These are phyloP conservation scores for Nemania serpens DNA, from an alignment of 2,329 filamentous ascomycete species.

Conservation along the genomic window DNA sequence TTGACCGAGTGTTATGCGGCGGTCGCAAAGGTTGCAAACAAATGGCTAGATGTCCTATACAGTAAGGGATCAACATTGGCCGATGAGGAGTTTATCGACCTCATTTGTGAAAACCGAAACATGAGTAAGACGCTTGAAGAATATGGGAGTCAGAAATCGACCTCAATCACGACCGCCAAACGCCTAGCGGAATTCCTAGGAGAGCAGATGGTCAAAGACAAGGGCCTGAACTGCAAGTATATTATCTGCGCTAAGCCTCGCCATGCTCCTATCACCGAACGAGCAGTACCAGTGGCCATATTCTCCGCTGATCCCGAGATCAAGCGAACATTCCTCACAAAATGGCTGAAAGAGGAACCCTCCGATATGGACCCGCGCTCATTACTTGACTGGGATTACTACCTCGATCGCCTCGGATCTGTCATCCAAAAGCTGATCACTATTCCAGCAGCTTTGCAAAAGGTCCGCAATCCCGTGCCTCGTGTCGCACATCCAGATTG, in stretches of 20 bases:
- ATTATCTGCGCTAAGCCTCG: constrained; percentile 90
- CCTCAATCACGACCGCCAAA: constrained; percentile 97
- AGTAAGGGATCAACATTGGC: constrained; percentile 86
- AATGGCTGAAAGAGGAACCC: constrained; percentile 95
- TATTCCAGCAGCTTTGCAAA: constrained; percentile 94
- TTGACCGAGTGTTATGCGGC: constrained; percentile 86
- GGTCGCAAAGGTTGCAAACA: constrained; percentile 92
- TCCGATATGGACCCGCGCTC: constrained; percentile 86
- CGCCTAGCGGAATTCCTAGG: constrained; percentile 94
- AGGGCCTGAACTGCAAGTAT: constrained; percentile 98
- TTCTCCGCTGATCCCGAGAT: constrained; percentile 91
- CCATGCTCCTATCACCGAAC: constrained; percentile 90
- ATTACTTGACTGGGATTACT: constrained; percentile 96
- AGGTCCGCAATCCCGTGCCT: constrained; percentile 91
- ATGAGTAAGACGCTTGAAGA: constrained; percentile 98
- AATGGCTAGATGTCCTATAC: constrained; percentile 94
- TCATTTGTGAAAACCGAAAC: constrained; percentile 99
- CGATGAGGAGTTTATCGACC: constrained; percentile 95
- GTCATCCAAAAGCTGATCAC: constrained; percentile 99
- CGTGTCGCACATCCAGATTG: constrained; percentile 94
- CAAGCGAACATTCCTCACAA: constrained; percentile 87
- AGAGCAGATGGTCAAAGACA: constrained; percentile 99
- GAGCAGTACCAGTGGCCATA: constrained; percentile 93
- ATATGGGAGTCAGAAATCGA: constrained; percentile 94
- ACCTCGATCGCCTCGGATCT: constrained; percentile 90